These are phyloP conservation scores for Xerocomellus amylosporus DNA, from an alignment of 768 basidiomycete genomes.

Conservation along the genomic window DNA sequence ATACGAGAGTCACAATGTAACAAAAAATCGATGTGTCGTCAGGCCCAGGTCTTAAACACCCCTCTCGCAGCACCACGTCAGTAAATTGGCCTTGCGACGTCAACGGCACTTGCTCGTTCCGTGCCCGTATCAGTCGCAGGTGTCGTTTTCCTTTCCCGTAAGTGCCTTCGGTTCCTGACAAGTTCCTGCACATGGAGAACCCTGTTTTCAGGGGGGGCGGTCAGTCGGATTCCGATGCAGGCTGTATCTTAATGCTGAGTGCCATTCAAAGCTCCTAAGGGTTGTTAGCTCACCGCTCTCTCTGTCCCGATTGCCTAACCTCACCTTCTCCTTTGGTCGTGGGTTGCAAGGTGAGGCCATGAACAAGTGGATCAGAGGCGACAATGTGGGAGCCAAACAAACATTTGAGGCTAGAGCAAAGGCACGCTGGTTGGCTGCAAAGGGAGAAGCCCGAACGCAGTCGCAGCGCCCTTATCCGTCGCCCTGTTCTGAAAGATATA, in stretches of 20 bases:
- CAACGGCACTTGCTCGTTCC: slow-evolving; percentile 43
- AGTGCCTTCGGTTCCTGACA: slow-evolving; percentile 8
- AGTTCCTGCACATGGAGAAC: not conserved
- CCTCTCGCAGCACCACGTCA: slow-evolving; percentile 36
- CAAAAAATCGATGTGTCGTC: not conserved
- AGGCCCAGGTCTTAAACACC: slow-evolving; percentile 46
- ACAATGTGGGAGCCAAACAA: slow-evolving; percentile 38
- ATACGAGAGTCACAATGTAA: not conserved
- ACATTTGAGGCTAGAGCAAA: slow-evolving; percentile 43
- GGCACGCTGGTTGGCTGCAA: slow-evolving; percentile 42
- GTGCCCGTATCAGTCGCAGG: slow-evolving; percentile 48
- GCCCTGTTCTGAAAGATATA: not conserved
- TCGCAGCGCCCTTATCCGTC: not conserved
- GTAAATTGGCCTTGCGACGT: slow-evolving; percentile 46
- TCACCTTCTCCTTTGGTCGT: slow-evolving; percentile 51
- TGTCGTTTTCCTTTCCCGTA: slow-evolving; percentile 50
- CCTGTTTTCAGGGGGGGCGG: slow-evolving; percentile 38
- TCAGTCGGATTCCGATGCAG: slow-evolving; percentile 39
- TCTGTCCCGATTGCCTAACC: slow-evolving; percentile 40
- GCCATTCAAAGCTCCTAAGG: slow-evolving; percentile 27
- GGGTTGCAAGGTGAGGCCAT: slow-evolving; percentile 51
- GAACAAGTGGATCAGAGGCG: slow-evolving; percentile 45
- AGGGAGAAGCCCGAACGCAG: slow-evolving; percentile 28
- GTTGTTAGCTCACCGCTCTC: slow-evolving; percentile 25
- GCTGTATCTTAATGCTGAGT: slow-evolving; percentile 45